A percentile compares a stretch with the other conserved stretches of the same genome.
phyloP scores from a whole-genome alignment of 148 eudicot species.

The Camellia granthamiana region DNA sequence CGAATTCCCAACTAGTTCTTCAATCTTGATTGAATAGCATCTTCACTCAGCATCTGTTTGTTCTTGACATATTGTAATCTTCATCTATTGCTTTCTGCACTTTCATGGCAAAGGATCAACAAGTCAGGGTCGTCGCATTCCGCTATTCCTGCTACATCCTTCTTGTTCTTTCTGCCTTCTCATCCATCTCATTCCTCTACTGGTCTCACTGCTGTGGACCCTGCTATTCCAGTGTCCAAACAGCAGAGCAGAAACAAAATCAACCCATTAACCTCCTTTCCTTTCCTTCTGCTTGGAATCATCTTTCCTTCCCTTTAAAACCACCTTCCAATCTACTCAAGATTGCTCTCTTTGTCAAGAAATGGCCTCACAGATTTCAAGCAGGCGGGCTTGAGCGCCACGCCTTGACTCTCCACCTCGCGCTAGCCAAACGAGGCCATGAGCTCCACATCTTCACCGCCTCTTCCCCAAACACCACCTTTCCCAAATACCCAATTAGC shows the following conservation, averaged over 20 bases:
- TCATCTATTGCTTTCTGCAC: constrained; percentile 2
- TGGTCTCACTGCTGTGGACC: constrained; percentile 32
- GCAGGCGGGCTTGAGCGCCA: constrained; percentile 61
- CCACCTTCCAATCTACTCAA: constrained; percentile 41
- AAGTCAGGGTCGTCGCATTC: constrained; percentile 12
- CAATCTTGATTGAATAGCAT: not conserved
- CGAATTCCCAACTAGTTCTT: not conserved
- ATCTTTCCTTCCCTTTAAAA: constrained; percentile 28
- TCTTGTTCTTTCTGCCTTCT: constrained; percentile 28
- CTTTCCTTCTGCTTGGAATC: constrained; percentile 41
- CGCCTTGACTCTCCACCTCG: constrained; percentile 45
- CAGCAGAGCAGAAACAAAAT: not conserved
- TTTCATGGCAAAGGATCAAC: constrained; percentile 24
- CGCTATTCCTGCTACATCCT: constrained; percentile 29
- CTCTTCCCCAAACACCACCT: constrained; percentile 25
- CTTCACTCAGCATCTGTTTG: no score
- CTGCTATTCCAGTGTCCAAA: constrained; percentile 14
- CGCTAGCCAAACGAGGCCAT: constrained; percentile 47
- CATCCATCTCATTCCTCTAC: constrained; percentile 32
- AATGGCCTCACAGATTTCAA: constrained; percentile 35
- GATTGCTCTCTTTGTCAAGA: constrained; percentile 53
- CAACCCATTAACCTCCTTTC: constrained; percentile 30
- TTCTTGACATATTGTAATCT: not conserved
- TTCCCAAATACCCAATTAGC: constrained; percentile 26
- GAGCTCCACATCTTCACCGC: constrained; percentile 55